phyloP scores from a whole-genome alignment of 164 flowering plant species.

The Brasenia schreberi region DNA sequence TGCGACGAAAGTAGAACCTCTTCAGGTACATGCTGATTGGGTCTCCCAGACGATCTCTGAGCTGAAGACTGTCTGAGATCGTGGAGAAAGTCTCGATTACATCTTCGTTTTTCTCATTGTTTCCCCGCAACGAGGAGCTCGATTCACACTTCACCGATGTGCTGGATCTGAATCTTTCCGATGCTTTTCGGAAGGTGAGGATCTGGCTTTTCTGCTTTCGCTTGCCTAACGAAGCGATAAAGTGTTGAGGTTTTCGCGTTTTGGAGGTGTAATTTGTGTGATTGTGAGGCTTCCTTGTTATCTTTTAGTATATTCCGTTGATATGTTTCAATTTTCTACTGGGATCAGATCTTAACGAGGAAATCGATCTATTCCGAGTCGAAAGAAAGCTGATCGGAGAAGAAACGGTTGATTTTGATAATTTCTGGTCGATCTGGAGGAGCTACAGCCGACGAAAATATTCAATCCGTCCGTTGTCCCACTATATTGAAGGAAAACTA shows the following conservation, averaged over 20 bases:
- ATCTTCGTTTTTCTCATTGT: background rate
- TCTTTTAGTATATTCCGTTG: background rate
- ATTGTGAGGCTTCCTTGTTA: background rate
- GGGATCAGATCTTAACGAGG: background rate
- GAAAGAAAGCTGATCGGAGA: background rate
- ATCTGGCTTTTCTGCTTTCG: background rate
- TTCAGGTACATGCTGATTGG: background rate
- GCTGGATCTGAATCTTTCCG: background rate
- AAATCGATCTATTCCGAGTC: background rate
- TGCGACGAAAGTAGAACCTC: background rate
- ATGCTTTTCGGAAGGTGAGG: background rate
- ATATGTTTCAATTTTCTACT: background rate
- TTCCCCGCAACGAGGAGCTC: background rate
- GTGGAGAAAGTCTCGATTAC: background rate
- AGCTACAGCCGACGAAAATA: background rate
- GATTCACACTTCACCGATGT: background rate
- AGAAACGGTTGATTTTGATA: background rate
- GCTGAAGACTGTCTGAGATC: background rate
- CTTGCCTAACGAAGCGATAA: background rate
- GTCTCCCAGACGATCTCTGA: background rate
- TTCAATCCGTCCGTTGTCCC: background rate
- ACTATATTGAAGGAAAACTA: background rate
- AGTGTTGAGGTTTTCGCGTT: background rate
- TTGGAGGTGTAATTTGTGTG: background rate
- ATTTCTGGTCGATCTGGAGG: background rate